A percentile compares a stretch with the other conserved stretches of the same genome.
Conservation (phyloP, 179 eudicot species). For the Vitellaria paradoxa region DNA sequence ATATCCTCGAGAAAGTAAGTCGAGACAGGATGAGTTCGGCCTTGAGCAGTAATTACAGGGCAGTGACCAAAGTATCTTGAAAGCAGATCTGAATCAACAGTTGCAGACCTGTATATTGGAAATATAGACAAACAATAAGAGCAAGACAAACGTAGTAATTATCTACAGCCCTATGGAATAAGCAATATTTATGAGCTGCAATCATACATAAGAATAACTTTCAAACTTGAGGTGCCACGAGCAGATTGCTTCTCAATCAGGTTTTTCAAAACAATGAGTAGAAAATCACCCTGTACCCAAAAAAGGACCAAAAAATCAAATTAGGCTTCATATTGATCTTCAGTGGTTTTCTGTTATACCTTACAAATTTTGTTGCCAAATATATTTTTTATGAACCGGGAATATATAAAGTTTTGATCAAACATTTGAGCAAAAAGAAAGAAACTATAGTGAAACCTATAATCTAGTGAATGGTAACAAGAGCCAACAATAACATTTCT, state of each 20-base stretch:
- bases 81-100: constrained; percentile 88
- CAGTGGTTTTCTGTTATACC: not conserved
- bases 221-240: constrained; percentile 47
- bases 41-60: constrained; percentile 90
- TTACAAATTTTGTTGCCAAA: not conserved
- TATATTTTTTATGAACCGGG: not conserved
- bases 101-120: constrained; percentile 75
- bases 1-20: constrained; percentile 83
- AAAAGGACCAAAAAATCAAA: not conserved
- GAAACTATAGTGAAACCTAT: not conserved
- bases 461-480: not conserved
- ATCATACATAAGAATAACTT: constrained; percentile 85
- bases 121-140: constrained; percentile 1
- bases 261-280: constrained; percentile 78
- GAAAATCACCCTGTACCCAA: constrained; percentile 82
- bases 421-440: not conserved
- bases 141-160: constrained; percentile 7
- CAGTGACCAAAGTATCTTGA: constrained; percentile 85
- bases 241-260: constrained; percentile 79
- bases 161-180: constrained; percentile 4
- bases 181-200: constrained; percentile 8
- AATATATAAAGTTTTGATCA: not conserved
- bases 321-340: not conserved
- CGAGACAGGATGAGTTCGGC: constrained; percentile 95
- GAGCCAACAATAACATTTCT: not conserved